These are phyloP conservation scores for Collybiopsis confluens DNA, from an alignment of 768 basidiomycete genomes.

Conservation along the genomic window DNA sequence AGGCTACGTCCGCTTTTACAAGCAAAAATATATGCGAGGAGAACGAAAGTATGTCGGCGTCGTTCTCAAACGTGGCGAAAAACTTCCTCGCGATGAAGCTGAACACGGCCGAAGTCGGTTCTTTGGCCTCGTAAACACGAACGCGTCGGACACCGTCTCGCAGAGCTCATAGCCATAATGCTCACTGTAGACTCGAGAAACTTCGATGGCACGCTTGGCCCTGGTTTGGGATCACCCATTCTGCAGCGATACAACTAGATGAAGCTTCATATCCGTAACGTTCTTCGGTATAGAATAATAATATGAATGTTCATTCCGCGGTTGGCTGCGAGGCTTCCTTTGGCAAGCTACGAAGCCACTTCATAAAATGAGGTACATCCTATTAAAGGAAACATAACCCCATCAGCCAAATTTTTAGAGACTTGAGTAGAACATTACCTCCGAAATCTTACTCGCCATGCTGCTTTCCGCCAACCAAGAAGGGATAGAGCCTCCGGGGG, in stretches of 20 bases:
- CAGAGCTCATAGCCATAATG: not conserved
- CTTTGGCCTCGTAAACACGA: slow-evolving; percentile 74
- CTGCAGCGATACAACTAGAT: not conserved
- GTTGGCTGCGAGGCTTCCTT: slow-evolving; percentile 1
- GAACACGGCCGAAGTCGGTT: slow-evolving; percentile 76
- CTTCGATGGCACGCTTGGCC: too few species aligned
- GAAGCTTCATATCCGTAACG: not conserved
- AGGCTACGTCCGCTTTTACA: slow-evolving; percentile 94
- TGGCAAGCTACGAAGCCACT: slow-evolving; percentile 49
- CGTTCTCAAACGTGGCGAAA: slow-evolving; percentile 77
- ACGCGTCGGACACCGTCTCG: slow-evolving; percentile 12
- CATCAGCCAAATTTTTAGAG: not conserved
- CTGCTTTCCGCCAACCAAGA: slow-evolving; percentile 56
- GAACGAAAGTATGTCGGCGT: slow-evolving; percentile 83
- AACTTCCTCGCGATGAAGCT: slow-evolving; percentile 78
- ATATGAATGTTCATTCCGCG: not conserved
- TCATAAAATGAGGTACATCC: slow-evolving; percentile 73
- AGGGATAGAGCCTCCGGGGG: slow-evolving; percentile 67
- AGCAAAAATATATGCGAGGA: slow-evolving; percentile 65
- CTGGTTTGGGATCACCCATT: too few species aligned
- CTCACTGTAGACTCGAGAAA: not conserved
- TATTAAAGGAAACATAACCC: slow-evolving; percentile 19
- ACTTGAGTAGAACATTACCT: slow-evolving; percentile 35
- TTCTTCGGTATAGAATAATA: not conserved
- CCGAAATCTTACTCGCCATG: slow-evolving; percentile 59